These are phyloP conservation scores for Astrothelium macrocarpum DNA, from an alignment of 495 filamentous ascomycete species.

Conservation along the genomic window DNA sequence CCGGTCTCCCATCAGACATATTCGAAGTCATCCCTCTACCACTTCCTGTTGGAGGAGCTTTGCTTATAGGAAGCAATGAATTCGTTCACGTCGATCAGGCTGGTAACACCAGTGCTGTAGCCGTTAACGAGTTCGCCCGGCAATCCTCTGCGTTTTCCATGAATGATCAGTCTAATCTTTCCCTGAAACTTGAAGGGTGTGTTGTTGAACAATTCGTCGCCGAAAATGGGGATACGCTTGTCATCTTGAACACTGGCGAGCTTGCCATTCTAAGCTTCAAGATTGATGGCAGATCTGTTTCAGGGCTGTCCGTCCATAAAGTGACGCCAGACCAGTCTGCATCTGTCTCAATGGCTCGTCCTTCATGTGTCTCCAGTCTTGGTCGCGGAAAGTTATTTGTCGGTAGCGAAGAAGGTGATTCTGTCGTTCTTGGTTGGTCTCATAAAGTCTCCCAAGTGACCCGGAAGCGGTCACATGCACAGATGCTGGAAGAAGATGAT, in stretches of 20 bases:
- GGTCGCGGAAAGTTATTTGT: slow-evolving; percentile 68
- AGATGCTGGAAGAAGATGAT: slow-evolving; percentile 30
- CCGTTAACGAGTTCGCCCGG: slow-evolving; percentile 83
- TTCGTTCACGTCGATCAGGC: slow-evolving; percentile 93
- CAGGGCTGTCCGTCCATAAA: slow-evolving; percentile 61
- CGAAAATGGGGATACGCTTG: slow-evolving; percentile 68
- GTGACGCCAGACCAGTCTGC: slow-evolving; percentile 53
- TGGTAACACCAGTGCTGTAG: slow-evolving; percentile 85
- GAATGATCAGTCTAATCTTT: slow-evolving; percentile 73
- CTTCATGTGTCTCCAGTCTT: slow-evolving; percentile 60
- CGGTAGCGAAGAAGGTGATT: slow-evolving; percentile 77
- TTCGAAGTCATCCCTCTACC: slow-evolving; percentile 77
- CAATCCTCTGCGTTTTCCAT: slow-evolving; percentile 69
- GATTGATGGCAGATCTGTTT: slow-evolving; percentile 87
- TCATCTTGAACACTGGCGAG: slow-evolving; percentile 70
- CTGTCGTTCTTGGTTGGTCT: slow-evolving; percentile 70
- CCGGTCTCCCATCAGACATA: slow-evolving; percentile 77
- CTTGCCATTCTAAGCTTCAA: slow-evolving; percentile 71
- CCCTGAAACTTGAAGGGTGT: slow-evolving; percentile 74
- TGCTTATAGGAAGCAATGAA: slow-evolving; percentile 81
- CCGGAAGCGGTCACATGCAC: slow-evolving; percentile 37
- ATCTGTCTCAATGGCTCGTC: slow-evolving; percentile 47
- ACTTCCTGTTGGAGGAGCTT: slow-evolving; percentile 73
- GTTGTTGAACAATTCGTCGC: slow-evolving; percentile 62
- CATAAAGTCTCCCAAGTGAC: slow-evolving; percentile 42